These are phyloP conservation scores for Phytophthora podocarpi DNA, from an alignment of 352 stramenopile genomes.

Conservation along the genomic window DNA sequence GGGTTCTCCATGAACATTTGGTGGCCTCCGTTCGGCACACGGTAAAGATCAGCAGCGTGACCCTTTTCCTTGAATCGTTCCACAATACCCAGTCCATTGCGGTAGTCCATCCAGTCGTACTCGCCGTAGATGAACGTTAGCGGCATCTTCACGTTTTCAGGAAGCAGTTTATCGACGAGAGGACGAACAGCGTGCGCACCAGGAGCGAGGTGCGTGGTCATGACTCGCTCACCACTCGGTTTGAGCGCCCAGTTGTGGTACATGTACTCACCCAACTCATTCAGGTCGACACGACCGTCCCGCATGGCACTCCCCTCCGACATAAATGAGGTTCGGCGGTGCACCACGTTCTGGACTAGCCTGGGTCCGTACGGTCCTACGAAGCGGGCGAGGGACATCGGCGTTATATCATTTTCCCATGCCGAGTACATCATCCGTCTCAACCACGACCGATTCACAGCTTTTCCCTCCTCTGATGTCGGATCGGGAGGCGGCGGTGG, in stretches of 20 bases:
- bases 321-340: slow-evolving; percentile 79
- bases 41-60: slow-evolving; percentile 52
- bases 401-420: slow-evolving; percentile 75
- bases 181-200: slow-evolving; percentile 70
- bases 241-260: slow-evolving; percentile 90
- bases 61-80: slow-evolving; percentile 47
- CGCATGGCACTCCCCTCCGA: slow-evolving; percentile 70
- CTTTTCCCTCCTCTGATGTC: slow-evolving; percentile 40
- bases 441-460: slow-evolving; percentile 55
- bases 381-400: slow-evolving; percentile 74
- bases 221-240: slow-evolving; percentile 68
- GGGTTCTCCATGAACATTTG: slow-evolving; percentile 89
- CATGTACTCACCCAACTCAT: slow-evolving; percentile 75
- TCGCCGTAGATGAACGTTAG: slow-evolving; percentile 87
- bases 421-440: slow-evolving; percentile 52
- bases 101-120: slow-evolving; percentile 89
- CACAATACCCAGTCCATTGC: slow-evolving; percentile 66
- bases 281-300: slow-evolving; percentile 62
- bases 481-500: slow-evolving; percentile 52
- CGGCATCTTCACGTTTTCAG: slow-evolving; percentile 71
- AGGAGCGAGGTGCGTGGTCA: slow-evolving; percentile 78
- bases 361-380: slow-evolving; percentile 79
- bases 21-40: slow-evolving; percentile 69
- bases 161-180: slow-evolving; percentile 64
- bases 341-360: slow-evolving; percentile 72